Evolutionary conservation across 192 early-diverging fungal genomes (phyloP), one percentile per base, ranked within the genome.

Genomic region (Thoreauomyces humboldtii): DNA sequence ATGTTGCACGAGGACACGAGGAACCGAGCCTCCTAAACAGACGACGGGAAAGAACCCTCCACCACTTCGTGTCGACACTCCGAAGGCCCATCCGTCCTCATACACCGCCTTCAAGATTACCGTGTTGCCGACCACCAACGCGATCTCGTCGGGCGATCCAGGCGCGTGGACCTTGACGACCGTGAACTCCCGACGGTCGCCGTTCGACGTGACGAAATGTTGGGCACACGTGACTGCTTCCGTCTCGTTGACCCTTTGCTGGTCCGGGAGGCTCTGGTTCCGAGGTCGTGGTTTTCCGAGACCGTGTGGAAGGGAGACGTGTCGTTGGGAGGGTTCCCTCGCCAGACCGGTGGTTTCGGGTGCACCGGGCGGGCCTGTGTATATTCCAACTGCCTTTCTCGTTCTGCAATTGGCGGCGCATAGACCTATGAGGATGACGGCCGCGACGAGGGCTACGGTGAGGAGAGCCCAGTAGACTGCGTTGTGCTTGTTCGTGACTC

Each of bases 41-140:
- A 69, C 67, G 12, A 77, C 14, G 5, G 76, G 76, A 54, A 77
- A 77, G 50, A 73, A 31, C 14, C 72, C 72, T 11, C 76, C 76
- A 28, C 76, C 76, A 11, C 72, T 57, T 24, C 72, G 57, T 45
- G 56, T 66, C 22, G 48, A 58, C 7, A 77, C 72, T 43, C 76
- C 76, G 19, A 61, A 63, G 12, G 64, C 67, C 76, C 76, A 77
- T 12, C 71, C 72, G 55, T 77, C 76, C 21, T 55, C 22, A 53
- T 63, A 77, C n/a, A 77, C 72, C 27, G 60, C 41, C 21, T 52
- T 58, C 46, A 77, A 47, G 6, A 74, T 61, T 5, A 73, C 68
- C 11, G 34, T 27, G 65, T 77, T 72, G 31, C 67, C 67, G 15
- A 58, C 59, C 21, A 65, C 65, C 29, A 77, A 56, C 32, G 57